phyloP scores from a whole-genome alignment of 108 stramenopile genomes.

The Cyclotella atomus region DNA sequence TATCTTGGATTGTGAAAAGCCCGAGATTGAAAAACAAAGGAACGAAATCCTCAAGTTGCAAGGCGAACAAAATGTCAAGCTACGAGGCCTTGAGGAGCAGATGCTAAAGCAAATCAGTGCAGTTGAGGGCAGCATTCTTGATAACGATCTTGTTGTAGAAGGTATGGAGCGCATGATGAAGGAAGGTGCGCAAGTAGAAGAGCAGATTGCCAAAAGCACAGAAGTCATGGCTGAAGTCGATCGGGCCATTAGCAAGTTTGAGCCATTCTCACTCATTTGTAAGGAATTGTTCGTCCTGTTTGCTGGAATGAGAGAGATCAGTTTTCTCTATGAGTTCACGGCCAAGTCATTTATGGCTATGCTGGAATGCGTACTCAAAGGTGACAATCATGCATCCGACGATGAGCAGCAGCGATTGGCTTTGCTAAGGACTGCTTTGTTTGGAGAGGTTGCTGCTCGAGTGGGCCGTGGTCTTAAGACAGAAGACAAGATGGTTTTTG shows the following conservation, averaged over 20 bases:
- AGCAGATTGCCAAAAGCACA: constrained; percentile 90
- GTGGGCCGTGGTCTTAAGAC: constrained; percentile 86
- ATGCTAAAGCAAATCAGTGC: constrained; percentile 93
- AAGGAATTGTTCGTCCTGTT: constrained; percentile 73
- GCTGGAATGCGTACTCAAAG: constrained; percentile 70
- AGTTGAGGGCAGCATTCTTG: constrained; percentile 97
- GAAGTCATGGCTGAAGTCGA: constrained; percentile 92
- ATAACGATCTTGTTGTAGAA: constrained; percentile 94
- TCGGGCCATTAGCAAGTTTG: constrained; percentile 80
- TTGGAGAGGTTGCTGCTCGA: constrained; percentile 84
- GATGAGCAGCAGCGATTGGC: constrained; percentile 60
- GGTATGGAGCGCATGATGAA: constrained; percentile 96
- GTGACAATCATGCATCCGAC: constrained; percentile 23
- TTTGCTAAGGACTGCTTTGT: constrained; percentile 69
- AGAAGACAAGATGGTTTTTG: constrained; percentile 95
- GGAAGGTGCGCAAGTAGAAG: constrained; percentile 93
- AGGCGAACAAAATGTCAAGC: constrained; percentile 94
- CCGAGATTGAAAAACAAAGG: constrained; percentile 92
- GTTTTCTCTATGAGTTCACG: constrained; percentile 87
- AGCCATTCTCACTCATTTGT: constrained; percentile 85
- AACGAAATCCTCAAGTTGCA: constrained; percentile 86
- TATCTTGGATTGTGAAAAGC: constrained; percentile 89
- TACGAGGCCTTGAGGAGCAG: constrained; percentile 95
- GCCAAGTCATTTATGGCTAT: constrained; percentile 85
- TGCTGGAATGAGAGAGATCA: constrained; percentile 71